phyloP scores from a whole-genome alignment of 2,329 filamentous ascomycete genomes.

The Bisporella sp. region DNA sequence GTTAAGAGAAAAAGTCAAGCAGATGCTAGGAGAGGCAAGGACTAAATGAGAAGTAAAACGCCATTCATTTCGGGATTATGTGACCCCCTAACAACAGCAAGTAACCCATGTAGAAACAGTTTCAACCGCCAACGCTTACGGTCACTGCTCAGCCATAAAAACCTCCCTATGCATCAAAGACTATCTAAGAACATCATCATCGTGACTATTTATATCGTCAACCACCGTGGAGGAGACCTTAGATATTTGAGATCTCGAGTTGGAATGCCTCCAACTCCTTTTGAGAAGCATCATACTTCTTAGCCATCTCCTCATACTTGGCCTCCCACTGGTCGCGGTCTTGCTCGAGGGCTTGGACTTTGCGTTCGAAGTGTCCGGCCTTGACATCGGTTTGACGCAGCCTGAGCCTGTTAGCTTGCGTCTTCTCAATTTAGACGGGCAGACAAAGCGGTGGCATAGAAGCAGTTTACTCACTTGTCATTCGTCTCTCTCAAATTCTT shows the following conservation, averaged over 20 bases:
- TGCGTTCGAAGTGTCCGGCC: slow-evolving; percentile 98
- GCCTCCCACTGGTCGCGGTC: slow-evolving; percentile 90
- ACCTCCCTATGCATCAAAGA: slow-evolving; percentile 8
- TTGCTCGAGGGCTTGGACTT: slow-evolving; percentile 92
- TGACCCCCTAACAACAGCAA: slow-evolving; percentile 16
- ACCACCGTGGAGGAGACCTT: slow-evolving; percentile 26
- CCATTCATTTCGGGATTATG: slow-evolving; percentile 10
- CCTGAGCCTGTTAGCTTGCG: slow-evolving; percentile 41
- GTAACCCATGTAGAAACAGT: slow-evolving; percentile 18
- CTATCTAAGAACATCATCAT: too few relatives aligned
- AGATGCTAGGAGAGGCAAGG: slow-evolving; percentile 24
- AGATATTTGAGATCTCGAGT: slow-evolving; percentile 89
- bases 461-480: slow-evolving; percentile 74
- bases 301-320: slow-evolving; percentile 96
- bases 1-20: slow-evolving; percentile 46
- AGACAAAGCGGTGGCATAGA: not conserved
- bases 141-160: slow-evolving; percentile 7
- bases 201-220: not conserved
- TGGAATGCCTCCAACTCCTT: slow-evolving; percentile 91
- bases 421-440: slow-evolving; percentile 1
- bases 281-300: slow-evolving; percentile 78
- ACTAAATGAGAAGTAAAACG: slow-evolving; percentile 11
- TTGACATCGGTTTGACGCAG: slow-evolving; percentile 99
- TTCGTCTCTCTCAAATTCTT: slow-evolving; percentile 95
- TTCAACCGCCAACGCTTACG: slow-evolving; percentile 22